Percentiles rank a stretch among this genome's conserved stretches.
Conservation (phyloP, 1,284 basidiomycete species). For the Schizopora paradoxa region DNA sequence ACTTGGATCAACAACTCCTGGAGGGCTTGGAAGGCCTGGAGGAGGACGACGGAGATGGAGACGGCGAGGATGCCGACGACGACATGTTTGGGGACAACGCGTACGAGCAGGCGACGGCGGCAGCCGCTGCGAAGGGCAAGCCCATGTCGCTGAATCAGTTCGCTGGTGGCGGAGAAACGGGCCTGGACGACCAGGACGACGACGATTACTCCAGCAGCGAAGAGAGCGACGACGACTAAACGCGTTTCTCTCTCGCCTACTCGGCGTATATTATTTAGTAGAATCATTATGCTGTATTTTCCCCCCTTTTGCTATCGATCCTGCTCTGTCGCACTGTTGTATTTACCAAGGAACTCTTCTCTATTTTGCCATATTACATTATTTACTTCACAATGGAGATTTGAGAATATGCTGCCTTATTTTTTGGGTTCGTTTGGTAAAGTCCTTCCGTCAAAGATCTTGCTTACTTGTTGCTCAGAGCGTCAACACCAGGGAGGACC, state of each 20-base stretch:
- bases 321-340: no score
- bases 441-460: no score
- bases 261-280: no score
- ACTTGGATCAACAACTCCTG: constrained; percentile 39
- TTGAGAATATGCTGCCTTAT: neutral
- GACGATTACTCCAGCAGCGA: constrained; percentile 55
- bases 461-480: constrained; percentile 62
- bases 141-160: constrained; percentile 53
- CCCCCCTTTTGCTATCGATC: no score
- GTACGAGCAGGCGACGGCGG: constrained; percentile 24
- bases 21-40: constrained; percentile 24
- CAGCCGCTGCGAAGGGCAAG: constrained; percentile 37
- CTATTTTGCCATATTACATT: no score
- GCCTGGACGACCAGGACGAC: constrained; percentile 41
- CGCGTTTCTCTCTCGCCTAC: no score
- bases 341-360: no score
- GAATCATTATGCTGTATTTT: no score
- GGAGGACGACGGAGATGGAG: constrained; percentile 16
- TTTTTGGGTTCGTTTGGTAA: no score
- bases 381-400: no score
- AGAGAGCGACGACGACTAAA: constrained; percentile 62
- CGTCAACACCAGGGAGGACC: constrained; percentile 82
- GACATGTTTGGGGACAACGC: constrained; percentile 32
- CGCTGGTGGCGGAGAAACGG: constrained; percentile 34
- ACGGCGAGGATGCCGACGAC: constrained; percentile 23